These are phyloP conservation scores for Chaetothyriales sp. DNA, from an alignment of 2,329 filamentous ascomycete species.

Conservation along the genomic window DNA sequence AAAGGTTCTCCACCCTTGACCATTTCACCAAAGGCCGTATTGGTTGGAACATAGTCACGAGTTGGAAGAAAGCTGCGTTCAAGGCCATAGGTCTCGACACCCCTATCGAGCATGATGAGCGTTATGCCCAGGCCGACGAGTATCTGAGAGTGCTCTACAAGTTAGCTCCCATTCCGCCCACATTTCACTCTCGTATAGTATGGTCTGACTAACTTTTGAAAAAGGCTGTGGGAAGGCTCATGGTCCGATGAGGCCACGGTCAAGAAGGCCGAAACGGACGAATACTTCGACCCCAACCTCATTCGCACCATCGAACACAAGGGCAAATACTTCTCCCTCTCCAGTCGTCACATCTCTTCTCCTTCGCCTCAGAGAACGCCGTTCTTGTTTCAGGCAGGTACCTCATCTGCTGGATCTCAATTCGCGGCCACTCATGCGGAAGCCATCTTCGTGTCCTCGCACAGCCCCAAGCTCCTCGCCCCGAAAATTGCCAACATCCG, in stretches of 20 bases:
- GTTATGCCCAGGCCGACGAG: constrained; percentile 47
- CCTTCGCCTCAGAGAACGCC: constrained; percentile 44
- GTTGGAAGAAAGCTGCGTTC: constrained; percentile 47
- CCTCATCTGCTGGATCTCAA: constrained; percentile 40
- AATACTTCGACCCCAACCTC: constrained; percentile 43
- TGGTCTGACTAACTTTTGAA: constrained; percentile 14
- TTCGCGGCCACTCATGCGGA: constrained; percentile 46
- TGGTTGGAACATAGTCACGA: constrained; percentile 54
- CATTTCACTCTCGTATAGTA: neutral
- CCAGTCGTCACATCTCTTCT: constrained; percentile 34
- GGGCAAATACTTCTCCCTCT: constrained; percentile 36
- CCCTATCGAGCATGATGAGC: constrained; percentile 45
- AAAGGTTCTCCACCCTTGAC: constrained; percentile 47
- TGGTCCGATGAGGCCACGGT: constrained; percentile 44
- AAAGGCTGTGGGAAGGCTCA: constrained; percentile 40
- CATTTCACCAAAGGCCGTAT: constrained; percentile 47
- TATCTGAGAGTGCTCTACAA: constrained; percentile 49
- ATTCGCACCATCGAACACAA: constrained; percentile 46
- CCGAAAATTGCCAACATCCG: constrained; percentile 41
- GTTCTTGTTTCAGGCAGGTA: constrained; percentile 45
- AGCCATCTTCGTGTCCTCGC: constrained; percentile 44
- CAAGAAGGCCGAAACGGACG: constrained; percentile 38
- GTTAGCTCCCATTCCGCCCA: constrained; percentile 20
- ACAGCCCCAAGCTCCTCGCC: constrained; percentile 34
- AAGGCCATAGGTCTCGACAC: constrained; percentile 46